Evolutionary conservation across 257 asterid genomes (phyloP), one percentile per base, ranked within the genome.

Genomic region (Penstemon eatonii): DNA sequence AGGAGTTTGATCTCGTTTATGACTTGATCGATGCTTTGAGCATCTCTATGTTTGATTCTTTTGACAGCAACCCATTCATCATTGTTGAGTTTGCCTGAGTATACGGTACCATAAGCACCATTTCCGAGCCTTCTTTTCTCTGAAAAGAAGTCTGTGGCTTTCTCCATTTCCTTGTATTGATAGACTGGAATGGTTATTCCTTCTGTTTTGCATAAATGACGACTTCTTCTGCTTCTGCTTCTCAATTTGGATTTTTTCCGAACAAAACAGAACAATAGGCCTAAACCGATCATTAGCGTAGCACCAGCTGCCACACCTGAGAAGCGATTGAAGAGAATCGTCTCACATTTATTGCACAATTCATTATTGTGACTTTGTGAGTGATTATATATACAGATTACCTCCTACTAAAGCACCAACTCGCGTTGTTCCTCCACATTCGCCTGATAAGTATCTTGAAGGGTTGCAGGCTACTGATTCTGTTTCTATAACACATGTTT

Each of bases 401-500:
- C 97, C 97, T 83, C 96, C 96, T 3, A 81, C 75, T 43, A 88
- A 74, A 52, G 77, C 93, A 6, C 82, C 95, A 53, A 91, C 78
- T 78, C 96, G 76, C 46, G 96, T 84, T 60, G 89, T 88, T 70
- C 93, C 96, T 73, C 96, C 96, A 80, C 97, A 91, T 68, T 59
- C 62, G 66, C 97, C 96, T 15, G 92, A 85, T 45, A 91, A 54
- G 84, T 85, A 91, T 56, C 77, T 88, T 5, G 86, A 82, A 6
- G 95, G 91, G 68, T 79, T 84, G 79, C 97, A 91, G n/a, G 45
- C 40, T 15, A 41, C 25, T 8, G 88, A 70, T 15, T 82, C 97
- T 90, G 87, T 70, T 60, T 40, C 39, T 50, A 8, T 40, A 51
- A 53, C 49, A 25, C 33, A 25, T 25, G 2, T 25, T 25, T 25